These are phyloP conservation scores for Alternaria ethzedia DNA, from an alignment of 2,329 filamentous ascomycete species.

Conservation along the genomic window DNA sequence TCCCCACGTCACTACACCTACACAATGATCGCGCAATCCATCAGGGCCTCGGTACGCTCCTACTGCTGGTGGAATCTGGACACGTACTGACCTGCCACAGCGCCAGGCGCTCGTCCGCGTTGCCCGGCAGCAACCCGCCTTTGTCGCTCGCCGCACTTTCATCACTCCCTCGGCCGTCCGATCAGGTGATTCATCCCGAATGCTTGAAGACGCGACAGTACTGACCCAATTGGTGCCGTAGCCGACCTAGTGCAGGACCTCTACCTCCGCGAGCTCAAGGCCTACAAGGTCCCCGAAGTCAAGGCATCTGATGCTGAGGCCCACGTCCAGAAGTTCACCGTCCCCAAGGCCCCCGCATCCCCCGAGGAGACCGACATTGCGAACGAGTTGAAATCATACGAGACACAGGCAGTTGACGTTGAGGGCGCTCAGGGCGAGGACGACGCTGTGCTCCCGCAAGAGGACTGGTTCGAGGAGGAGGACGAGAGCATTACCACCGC, in stretches of 20 bases:
- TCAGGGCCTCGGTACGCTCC: slow-evolving; percentile 65
- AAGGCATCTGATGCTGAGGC: slow-evolving; percentile 88
- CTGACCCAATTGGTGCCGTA: slow-evolving; percentile 55
- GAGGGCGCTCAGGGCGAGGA: slow-evolving; percentile 74
- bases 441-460: slow-evolving; percentile 66
- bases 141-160: slow-evolving; percentile 67
- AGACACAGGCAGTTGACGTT: slow-evolving; percentile 90
- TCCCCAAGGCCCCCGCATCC: slow-evolving; percentile 81
- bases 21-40: slow-evolving; percentile 66
- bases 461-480: slow-evolving; percentile 86
- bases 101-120: slow-evolving; percentile 67
- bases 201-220: slow-evolving; percentile 20
- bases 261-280: slow-evolving; percentile 94
- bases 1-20: slow-evolving; percentile 34
- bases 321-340: slow-evolving; percentile 85
- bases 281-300: slow-evolving; percentile 85
- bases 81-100: slow-evolving; percentile 51
- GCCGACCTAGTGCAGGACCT: slow-evolving; percentile 98
- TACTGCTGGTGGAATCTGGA: slow-evolving; percentile 6
- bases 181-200: slow-evolving; percentile 61
- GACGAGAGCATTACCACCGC: slow-evolving; percentile 56
- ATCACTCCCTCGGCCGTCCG: slow-evolving; percentile 66
- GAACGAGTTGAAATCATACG: slow-evolving; percentile 91
- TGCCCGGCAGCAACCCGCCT: slow-evolving; percentile 62
- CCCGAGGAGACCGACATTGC: slow-evolving; percentile 95